Evolutionary conservation across 495 filamentous ascomycete genomes (phyloP).

Genomic region (Pseudotulostoma volvatum): DNA sequence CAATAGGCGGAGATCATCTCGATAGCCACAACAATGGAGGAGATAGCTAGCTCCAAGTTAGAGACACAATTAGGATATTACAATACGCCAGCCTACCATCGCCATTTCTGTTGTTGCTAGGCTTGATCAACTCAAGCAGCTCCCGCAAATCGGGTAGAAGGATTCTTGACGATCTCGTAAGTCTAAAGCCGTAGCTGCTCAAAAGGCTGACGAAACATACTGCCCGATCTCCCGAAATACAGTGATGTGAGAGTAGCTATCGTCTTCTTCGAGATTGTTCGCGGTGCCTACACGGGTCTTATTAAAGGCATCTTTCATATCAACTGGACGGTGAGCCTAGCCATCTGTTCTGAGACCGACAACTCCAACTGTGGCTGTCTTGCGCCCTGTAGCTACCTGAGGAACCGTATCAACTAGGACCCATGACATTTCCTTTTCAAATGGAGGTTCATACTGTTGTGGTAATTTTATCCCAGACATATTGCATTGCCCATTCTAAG

Average conservation of each 20-base stretch:
- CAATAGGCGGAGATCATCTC: conserved; percentile 69
- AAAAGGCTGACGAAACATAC: conserved; percentile 17
- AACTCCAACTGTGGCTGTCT: conserved; percentile 65
- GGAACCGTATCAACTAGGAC: background rate
- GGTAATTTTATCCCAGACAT: conserved; percentile 93
- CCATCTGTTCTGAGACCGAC: conserved; percentile 68
- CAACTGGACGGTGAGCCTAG: conserved; percentile 9
- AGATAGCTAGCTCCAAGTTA: conserved; percentile 38
- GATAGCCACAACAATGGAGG: conserved; percentile 69
- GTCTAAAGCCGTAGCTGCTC: background rate
- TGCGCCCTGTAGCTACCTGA: conserved; percentile 66
- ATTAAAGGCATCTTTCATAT: background rate
- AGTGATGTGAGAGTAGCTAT: conserved; percentile 61
- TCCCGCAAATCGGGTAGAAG: conserved; percentile 51
- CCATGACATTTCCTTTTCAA: background rate
- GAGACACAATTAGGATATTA: conserved; percentile 3
- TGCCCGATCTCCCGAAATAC: conserved; percentile 56
- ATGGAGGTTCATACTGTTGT: conserved; percentile 41
- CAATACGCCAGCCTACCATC: conserved; percentile 39
- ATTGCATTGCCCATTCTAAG: conserved; percentile 78
- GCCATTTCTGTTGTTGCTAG: conserved; percentile 53
- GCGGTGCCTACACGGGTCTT: conserved; percentile 34
- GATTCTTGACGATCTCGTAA: conserved; percentile 26
- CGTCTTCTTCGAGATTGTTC: conserved; percentile 45
- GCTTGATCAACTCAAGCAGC: conserved; percentile 43